These are phyloP conservation scores for Auriscalpium orientale DNA, from an alignment of 768 basidiomycete species.

Conservation along the genomic window DNA sequence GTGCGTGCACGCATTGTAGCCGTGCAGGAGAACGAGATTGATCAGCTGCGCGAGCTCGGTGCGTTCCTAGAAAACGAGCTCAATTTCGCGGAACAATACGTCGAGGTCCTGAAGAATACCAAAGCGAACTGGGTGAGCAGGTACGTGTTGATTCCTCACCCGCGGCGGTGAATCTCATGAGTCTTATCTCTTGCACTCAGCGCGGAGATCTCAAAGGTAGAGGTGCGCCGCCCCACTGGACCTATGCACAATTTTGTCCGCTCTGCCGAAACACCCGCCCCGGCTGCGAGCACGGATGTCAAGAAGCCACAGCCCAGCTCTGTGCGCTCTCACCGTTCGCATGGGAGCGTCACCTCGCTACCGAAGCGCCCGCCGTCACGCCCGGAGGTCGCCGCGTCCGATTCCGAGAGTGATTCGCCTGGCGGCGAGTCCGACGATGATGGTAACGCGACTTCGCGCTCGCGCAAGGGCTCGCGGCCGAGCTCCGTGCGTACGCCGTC, in stretches of 20 bases:
- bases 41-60: conserved; percentile 64
- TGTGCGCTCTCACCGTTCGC: not conserved
- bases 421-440: conserved; percentile 5
- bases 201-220: conserved; percentile 4
- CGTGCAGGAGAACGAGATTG: conserved; percentile 73
- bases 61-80: conserved; percentile 66
- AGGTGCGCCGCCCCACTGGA: conserved; percentile 7
- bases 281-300: conserved; percentile 6
- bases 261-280: conserved; percentile 1
- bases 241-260: conserved; percentile 13
- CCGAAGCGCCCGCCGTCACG: not conserved
- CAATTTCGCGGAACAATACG: conserved; percentile 65
- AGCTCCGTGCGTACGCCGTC: conserved; percentile 28
- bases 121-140: conserved; percentile 55
- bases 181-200: not conserved
- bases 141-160: conserved; percentile 30
- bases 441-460: conserved; percentile 8
- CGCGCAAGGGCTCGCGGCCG: conserved; percentile 28
- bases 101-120: conserved; percentile 65
- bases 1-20: conserved; percentile 71
- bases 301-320: not conserved
- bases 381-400: not conserved
- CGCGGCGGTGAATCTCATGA: not conserved
- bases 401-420: not conserved
- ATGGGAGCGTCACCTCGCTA: not conserved